Evolutionary conservation across 2,329 filamentous ascomycete species (phyloP), one percentile per base, ranked within the genome.

Genomic region (Fonsecaea pedrosoi): DNA sequence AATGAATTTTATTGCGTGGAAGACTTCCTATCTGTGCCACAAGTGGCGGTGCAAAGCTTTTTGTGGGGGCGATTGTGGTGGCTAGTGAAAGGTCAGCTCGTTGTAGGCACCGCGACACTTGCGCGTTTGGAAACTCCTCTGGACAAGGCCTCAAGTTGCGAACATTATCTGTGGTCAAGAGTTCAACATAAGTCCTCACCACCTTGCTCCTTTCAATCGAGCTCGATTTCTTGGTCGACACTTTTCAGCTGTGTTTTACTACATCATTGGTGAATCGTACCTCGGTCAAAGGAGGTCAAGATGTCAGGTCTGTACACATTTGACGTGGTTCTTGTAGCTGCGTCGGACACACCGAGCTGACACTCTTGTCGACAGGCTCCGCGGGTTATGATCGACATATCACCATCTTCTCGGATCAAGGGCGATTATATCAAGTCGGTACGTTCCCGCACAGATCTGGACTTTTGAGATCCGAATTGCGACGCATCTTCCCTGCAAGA

Each of bases 391-490:
- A 99, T 83, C 89, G 95, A 85, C 95, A 99, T 83, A 99, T 99
- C 77, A 99, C 95, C 79, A 98, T 99, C 86, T 99, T 99, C 85
- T 97, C 95, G 70, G 95, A 99, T 81, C 94, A 97, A 83, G 95
- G 95, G 77, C 90, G 95, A 80, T 86, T 99, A 80, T 99, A 98
- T 81, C 95, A 99, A 97, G 95, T 99, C 81, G 95, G 95, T 98
- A 87, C 77, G 93, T 87, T 25, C 69, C 66, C 55, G 62, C 58
- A 50, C 18, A 45, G 37, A 30, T 48, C 56, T n/a, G 34, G 10
- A 13, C 34, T 18, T 12, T 48, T 34, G 50, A 35, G n/a, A 45
- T 9, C 42, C 34, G n/a, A 21, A 34, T 54, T 42, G 42, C 62
- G 42, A 45, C 35, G 18, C 40, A 48, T 8, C 40, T 35, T 10